phyloP scores from a whole-genome alignment of 2,329 filamentous ascomycete species.

The Fusarium devonianum region DNA sequence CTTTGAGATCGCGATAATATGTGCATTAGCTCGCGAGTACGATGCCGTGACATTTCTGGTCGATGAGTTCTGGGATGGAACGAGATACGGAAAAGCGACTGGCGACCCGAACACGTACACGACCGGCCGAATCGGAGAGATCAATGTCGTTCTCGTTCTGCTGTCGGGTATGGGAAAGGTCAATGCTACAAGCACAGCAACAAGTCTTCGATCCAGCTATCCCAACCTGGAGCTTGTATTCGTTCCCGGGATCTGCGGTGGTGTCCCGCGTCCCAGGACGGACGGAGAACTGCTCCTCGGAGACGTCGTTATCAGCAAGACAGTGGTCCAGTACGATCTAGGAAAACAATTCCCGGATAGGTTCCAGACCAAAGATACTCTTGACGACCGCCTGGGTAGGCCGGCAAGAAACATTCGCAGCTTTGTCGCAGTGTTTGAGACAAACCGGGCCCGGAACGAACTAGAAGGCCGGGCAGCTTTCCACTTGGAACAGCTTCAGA shows the following conservation, averaged over 20 bases:
- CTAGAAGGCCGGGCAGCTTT: constrained; percentile 1
- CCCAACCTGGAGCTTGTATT: constrained; percentile 44
- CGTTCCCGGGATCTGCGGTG: constrained; percentile 52
- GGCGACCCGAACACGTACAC: constrained; percentile 44
- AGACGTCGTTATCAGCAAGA: constrained; percentile 45
- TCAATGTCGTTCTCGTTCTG: constrained; percentile 42
- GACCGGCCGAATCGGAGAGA: constrained; percentile 40
- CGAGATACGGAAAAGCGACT: constrained; percentile 27
- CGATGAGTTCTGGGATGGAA: constrained; percentile 41
- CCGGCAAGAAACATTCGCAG: background rate
- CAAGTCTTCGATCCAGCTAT: constrained; percentile 46
- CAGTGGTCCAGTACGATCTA: constrained; percentile 42
- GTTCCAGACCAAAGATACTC: constrained; percentile 37
- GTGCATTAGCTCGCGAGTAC: constrained; percentile 38
- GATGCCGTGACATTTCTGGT: constrained; percentile 36
- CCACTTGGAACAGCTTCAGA: background rate
- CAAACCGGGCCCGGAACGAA: background rate
- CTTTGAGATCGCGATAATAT: constrained; percentile 41
- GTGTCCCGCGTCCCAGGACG: constrained; percentile 35
- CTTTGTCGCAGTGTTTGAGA: background rate
- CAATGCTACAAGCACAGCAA: constrained; percentile 37
- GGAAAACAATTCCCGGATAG: constrained; percentile 26
- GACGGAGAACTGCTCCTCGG: constrained; percentile 40
- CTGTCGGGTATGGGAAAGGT: constrained; percentile 43
- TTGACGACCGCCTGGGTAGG: constrained; percentile 34